These are phyloP conservation scores for Phytophthora melonis DNA, from an alignment of 352 stramenopile species.

Conservation along the genomic window DNA sequence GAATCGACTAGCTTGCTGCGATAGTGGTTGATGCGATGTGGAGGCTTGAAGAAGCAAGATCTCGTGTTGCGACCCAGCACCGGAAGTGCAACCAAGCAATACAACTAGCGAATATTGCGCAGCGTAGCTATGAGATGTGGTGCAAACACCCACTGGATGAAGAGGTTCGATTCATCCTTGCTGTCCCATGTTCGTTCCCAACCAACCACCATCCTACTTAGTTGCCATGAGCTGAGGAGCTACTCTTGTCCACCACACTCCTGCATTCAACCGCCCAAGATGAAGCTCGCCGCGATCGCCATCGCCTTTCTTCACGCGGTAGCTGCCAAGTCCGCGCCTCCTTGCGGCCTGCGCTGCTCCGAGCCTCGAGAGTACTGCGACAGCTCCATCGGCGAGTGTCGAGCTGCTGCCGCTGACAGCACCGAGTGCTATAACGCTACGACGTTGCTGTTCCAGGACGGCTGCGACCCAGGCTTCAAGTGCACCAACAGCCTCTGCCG, in stretches of 20 bases:
- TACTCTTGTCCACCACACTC: background rate
- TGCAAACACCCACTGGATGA: no score
- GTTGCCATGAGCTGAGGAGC: background rate
- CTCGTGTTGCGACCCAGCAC: no score
- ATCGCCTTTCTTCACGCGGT: background rate
- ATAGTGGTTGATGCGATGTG: no score
- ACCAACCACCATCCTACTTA: background rate
- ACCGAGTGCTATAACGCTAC: slow-evolving; percentile 45
- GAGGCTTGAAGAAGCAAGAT: no score
- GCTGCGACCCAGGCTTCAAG: slow-evolving; percentile 34
- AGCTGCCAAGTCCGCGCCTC: background rate
- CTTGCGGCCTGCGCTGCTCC: background rate
- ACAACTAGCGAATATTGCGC: no score
- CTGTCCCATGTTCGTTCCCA: no score
- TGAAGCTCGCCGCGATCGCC: background rate
- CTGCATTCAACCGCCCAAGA: slow-evolving; percentile 3
- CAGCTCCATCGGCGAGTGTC: slow-evolving; percentile 27
- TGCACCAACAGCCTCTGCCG: slow-evolving; percentile 44
- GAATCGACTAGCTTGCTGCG: no score
- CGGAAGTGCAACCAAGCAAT: no score
- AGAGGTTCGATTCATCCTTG: no score
- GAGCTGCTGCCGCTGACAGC: slow-evolving; percentile 17
- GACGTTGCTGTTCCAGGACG: slow-evolving; percentile 37
- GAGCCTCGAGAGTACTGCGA: slow-evolving; percentile 40
- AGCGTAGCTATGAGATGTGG: no score